Conservation (phyloP, 352 stramenopile species). For the Phytophthora pseudosyringae region DNA sequence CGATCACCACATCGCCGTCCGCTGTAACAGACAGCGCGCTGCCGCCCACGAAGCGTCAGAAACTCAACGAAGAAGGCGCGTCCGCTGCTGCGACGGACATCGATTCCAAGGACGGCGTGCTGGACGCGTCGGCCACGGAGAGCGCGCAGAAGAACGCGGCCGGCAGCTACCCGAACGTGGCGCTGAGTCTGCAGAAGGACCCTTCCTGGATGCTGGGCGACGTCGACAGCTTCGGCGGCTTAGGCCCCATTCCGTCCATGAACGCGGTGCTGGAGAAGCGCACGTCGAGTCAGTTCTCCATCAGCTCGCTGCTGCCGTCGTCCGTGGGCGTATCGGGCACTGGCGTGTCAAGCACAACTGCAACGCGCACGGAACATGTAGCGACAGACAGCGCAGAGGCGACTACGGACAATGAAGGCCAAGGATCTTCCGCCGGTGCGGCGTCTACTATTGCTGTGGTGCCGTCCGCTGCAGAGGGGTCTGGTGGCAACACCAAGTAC, state of each 20-base stretch:
- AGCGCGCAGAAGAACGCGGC: constrained; percentile 30
- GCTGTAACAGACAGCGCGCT: constrained; percentile 8
- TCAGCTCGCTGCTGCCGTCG: constrained; percentile 70
- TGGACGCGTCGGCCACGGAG: constrained; percentile 21
- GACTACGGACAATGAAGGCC: constrained; percentile 40
- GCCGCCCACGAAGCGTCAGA: constrained; percentile 63
- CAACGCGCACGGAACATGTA: constrained; percentile 16
- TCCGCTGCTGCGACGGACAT: constrained; percentile 21
- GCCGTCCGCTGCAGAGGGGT: constrained; percentile 53
- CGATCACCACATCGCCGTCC: background rate
- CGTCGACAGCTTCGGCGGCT: constrained; percentile 65
- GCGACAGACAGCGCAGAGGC: constrained; percentile 29
- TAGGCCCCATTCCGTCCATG: constrained; percentile 77
- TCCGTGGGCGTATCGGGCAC: constrained; percentile 22
- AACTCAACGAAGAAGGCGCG: constrained; percentile 43
- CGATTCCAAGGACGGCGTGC: constrained; percentile 35
- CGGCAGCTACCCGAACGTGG: constrained; percentile 49
- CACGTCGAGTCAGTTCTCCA: constrained; percentile 78
- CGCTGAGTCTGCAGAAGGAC: constrained; percentile 74
- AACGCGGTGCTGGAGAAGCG: constrained; percentile 75
- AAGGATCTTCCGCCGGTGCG: constrained; percentile 8
- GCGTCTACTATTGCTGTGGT: constrained; percentile 16
- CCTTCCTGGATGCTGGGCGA: constrained; percentile 79
- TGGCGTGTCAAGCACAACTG: constrained; percentile 12
- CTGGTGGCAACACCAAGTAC: constrained; percentile 75